These are phyloP conservation scores for Thalassiosira hispida DNA, from an alignment of 352 stramenopile genomes.

Conservation along the genomic window DNA sequence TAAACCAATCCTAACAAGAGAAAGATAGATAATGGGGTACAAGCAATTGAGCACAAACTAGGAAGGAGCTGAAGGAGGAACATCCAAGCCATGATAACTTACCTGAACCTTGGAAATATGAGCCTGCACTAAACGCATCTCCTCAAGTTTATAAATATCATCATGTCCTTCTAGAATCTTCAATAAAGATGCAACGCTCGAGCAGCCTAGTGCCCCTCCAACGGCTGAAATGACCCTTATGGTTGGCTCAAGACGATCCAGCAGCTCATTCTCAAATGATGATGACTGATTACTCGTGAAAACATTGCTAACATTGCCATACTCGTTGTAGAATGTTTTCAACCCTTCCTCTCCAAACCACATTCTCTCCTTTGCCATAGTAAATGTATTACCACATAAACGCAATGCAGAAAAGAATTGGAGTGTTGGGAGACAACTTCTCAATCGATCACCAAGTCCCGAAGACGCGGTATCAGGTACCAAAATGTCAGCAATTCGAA, in stretches of 20 bases:
- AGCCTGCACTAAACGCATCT: constrained; percentile 33
- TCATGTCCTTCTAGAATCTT: constrained; percentile 23
- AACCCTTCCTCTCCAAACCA: constrained; percentile 53
- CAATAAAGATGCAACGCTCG: constrained; percentile 23
- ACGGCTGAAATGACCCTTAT: constrained; percentile 30
- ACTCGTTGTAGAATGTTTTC: constrained; percentile 48
- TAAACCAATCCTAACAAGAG: constrained; percentile 39
- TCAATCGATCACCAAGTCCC: constrained; percentile 27
- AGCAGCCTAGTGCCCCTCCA: constrained; percentile 21
- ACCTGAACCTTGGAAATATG: constrained; percentile 52
- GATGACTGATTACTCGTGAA: constrained; percentile 47
- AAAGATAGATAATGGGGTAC: neutral
- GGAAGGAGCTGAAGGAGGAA: neutral
- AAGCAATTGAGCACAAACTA: neutral
- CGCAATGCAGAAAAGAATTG: constrained; percentile 39
- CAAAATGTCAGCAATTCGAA: constrained; percentile 36
- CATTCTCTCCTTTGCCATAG: constrained; percentile 32
- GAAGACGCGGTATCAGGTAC: neutral
- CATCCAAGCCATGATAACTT: too few species aligned
- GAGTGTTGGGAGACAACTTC: constrained; percentile 25
- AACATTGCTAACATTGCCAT: constrained; percentile 43
- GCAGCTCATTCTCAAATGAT: constrained; percentile 46
- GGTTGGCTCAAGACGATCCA: constrained; percentile 41
- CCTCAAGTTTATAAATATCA: constrained; percentile 40
- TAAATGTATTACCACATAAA: constrained; percentile 26